Conservation (phyloP, 2,329 filamentous ascomycete species). For the Pseudonectria foliicola region DNA sequence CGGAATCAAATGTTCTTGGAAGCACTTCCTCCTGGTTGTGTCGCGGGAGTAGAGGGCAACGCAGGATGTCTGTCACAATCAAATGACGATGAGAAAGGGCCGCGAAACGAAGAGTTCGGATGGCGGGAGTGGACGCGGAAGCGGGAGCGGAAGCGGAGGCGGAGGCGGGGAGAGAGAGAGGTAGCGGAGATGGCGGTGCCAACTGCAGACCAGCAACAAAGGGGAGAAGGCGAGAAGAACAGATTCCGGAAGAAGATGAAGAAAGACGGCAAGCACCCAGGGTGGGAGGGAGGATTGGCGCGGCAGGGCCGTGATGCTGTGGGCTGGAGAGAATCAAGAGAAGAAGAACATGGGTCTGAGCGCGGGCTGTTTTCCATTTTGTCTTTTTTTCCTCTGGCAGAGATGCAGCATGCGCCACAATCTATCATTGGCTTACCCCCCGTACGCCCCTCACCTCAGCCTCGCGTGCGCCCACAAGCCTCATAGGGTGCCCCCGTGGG, state of each 20-base stretch:
- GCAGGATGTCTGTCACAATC: too few relatives aligned
- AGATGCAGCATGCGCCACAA: conserved; percentile 7
- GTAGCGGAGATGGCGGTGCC: conserved; percentile 10
- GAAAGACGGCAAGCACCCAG: conserved; percentile 35
- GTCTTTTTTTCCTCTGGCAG: conserved; percentile 8
- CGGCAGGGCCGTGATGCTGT: conserved; percentile 36
- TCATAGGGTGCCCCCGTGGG: too few relatives aligned
- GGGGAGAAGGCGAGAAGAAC: conserved; percentile 27
- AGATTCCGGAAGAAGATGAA: conserved; percentile 28
- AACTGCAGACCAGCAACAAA: conserved; percentile 16
- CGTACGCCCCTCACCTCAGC: not conserved
- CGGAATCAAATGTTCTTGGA: conserved; percentile 20
- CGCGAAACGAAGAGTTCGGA: conserved; percentile 1
- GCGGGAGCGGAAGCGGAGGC: conserved; percentile 14
- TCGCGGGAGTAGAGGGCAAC: not conserved
- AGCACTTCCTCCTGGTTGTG: conserved; percentile 8
- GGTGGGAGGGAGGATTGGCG: conserved; percentile 33
- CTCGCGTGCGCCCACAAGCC: not conserved
- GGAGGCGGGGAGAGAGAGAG: conserved; percentile 15
- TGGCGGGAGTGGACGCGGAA: conserved; percentile 5
- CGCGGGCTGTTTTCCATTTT: conserved; percentile 22
- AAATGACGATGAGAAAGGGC: not conserved
- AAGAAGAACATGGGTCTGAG: conserved; percentile 11
- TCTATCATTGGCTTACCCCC: not conserved
- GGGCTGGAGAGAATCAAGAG: conserved; percentile 22